Percentiles rank a stretch among this genome's conserved stretches.
These are phyloP conservation scores for Xylariaceae sp. DNA, from an alignment of 2,329 filamentous ascomycete species.

Conservation along the genomic window DNA sequence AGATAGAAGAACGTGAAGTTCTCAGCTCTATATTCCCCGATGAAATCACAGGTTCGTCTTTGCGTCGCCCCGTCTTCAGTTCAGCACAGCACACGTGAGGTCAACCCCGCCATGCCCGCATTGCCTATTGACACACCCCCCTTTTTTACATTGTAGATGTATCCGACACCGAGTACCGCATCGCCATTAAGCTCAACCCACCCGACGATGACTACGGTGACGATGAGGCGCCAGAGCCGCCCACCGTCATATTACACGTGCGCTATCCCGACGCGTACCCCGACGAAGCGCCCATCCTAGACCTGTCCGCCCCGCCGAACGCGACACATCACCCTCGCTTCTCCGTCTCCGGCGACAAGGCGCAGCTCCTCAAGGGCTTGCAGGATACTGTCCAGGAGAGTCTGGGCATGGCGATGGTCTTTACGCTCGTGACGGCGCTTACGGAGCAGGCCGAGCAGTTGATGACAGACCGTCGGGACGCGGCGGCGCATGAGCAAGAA, in stretches of 20 bases:
- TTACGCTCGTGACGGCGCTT: slow-evolving; percentile 77
- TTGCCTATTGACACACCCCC: slow-evolving; percentile 5
- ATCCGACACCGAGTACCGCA: slow-evolving; percentile 81
- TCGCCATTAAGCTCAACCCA: slow-evolving; percentile 79
- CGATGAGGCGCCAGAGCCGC: slow-evolving; percentile 56
- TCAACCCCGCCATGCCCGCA: slow-evolving; percentile 10
- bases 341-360: slow-evolving; percentile 74
- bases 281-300: slow-evolving; percentile 76
- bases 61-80: neutral
- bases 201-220: slow-evolving; percentile 58
- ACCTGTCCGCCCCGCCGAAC: slow-evolving; percentile 70
- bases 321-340: slow-evolving; percentile 64
- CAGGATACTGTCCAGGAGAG: slow-evolving; percentile 80
- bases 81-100: neutral
- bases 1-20: slow-evolving; percentile 92
- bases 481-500: slow-evolving; percentile 52
- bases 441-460: slow-evolving; percentile 90
- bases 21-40: slow-evolving; percentile 98
- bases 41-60: slow-evolving; percentile 76
- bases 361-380: slow-evolving; percentile 63
- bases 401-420: slow-evolving; percentile 95
- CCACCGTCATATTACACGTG: slow-evolving; percentile 74
- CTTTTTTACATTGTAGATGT: slow-evolving; percentile 55
- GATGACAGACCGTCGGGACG: slow-evolving; percentile 66
- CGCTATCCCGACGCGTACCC: slow-evolving; percentile 88